These are phyloP conservation scores for Lasiodiplodia citricola DNA, from an alignment of 2,329 filamentous ascomycete species.

Conservation along the genomic window DNA sequence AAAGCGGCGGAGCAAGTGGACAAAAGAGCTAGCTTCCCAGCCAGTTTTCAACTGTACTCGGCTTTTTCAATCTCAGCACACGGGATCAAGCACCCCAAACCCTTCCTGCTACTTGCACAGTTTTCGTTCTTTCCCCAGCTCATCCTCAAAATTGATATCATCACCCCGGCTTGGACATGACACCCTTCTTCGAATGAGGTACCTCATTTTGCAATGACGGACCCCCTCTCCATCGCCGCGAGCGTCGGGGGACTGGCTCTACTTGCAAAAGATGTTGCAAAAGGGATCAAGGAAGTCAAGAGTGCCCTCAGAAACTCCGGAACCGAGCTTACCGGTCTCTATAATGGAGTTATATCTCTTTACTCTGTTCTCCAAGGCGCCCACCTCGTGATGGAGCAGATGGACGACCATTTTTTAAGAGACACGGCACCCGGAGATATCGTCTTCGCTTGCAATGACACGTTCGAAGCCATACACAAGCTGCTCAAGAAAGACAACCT, in stretches of 20 bases:
- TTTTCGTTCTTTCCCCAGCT: neutral
- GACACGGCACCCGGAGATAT: neutral
- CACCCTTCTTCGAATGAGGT: neutral
- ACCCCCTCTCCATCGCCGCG: conserved; percentile 1
- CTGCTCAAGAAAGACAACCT: neutral
- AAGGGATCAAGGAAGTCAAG: neutral
- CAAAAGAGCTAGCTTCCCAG: too few relatives aligned
- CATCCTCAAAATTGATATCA: neutral
- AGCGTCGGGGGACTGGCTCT: conserved; percentile 4
- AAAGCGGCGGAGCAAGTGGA: too few relatives aligned
- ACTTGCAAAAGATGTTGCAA: conserved; percentile 2
- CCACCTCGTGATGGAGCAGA: conserved; percentile 6
- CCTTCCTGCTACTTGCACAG: too few relatives aligned
- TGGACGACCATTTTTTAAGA: neutral
- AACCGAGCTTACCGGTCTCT: neutral
- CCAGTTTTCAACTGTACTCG: too few relatives aligned
- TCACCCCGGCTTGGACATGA: neutral
- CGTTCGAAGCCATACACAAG: neutral
- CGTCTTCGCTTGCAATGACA: neutral
- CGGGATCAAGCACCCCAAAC: too few relatives aligned
- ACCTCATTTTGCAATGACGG: neutral
- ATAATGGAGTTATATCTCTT: neutral
- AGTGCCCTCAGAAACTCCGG: neutral
- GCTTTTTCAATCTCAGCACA: too few relatives aligned
- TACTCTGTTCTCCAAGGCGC: neutral